phyloP scores from a whole-genome alignment of 2,329 filamentous ascomycete species.

The Gliomastix tumulicola region DNA sequence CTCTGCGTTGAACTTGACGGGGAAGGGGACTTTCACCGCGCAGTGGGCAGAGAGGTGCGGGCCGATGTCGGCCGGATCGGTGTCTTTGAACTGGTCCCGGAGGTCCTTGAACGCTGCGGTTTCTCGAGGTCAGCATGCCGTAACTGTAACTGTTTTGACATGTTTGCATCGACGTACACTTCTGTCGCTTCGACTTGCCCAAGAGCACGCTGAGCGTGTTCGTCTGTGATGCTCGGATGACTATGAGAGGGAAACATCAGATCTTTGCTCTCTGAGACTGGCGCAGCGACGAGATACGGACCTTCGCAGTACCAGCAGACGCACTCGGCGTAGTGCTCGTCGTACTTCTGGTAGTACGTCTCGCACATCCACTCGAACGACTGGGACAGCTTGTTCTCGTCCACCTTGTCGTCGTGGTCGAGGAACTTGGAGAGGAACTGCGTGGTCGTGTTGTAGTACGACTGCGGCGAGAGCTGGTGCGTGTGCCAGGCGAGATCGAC shows the following conservation, averaged over 20 bases:
- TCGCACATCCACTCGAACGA: slow-evolving; percentile 19
- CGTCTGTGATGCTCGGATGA: background rate
- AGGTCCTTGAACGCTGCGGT: background rate
- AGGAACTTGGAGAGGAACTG: slow-evolving; percentile 15
- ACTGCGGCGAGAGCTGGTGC: slow-evolving; percentile 24
- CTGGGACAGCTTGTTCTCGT: slow-evolving; percentile 11
- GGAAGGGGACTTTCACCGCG: background rate
- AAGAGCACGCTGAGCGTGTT: background rate
- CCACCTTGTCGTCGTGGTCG: slow-evolving; percentile 31
- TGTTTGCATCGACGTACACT: background rate
- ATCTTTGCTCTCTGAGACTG: background rate
- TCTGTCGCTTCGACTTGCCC: background rate
- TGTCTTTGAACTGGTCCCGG: background rate
- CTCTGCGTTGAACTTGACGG: no score
- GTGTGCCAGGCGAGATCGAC: slow-evolving; percentile 37
- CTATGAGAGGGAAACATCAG: background rate
- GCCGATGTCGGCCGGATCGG: background rate
- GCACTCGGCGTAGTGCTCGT: slow-evolving; percentile 24
- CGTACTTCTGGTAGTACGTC: slow-evolving; percentile 21
- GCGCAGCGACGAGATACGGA: background rate
- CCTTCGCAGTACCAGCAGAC: slow-evolving; percentile 27
- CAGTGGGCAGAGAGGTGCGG: background rate
- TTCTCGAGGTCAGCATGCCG: no score
- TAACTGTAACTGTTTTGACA: no score
- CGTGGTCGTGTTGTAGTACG: slow-evolving; percentile 15